Conservation (phyloP, 148 eudicot species). For the Silene uniflora region DNA sequence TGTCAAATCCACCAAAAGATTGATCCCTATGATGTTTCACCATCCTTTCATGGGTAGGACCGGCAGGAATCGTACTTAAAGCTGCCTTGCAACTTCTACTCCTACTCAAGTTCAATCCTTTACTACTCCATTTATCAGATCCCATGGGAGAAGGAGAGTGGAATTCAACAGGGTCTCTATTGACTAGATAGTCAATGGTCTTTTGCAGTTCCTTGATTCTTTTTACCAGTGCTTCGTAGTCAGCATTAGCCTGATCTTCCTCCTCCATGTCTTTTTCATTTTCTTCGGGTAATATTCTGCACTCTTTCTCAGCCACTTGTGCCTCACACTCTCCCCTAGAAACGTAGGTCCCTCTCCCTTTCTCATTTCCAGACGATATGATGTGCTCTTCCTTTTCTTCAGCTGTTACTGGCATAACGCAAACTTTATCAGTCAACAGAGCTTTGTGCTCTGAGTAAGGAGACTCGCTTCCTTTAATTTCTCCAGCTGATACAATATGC, state of each 20-base stretch:
- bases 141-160: conserved; percentile 41
- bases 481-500: neutral
- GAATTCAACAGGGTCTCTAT: conserved; percentile 23
- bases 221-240: conserved; percentile 40
- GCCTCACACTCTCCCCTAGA: too few species aligned
- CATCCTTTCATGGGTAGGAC: conserved; percentile 26
- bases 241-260: conserved; percentile 21
- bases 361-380: too few species aligned
- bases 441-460: neutral
- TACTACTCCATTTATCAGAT: conserved; percentile 28
- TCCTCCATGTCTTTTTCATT: conserved; percentile 21
- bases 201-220: conserved; percentile 51
- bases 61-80: conserved; percentile 19
- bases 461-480: conserved; percentile 1
- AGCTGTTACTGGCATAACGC: neutral
- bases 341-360: too few species aligned
- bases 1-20: conserved; percentile 34
- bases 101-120: conserved; percentile 34
- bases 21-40: conserved; percentile 22
- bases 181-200: conserved; percentile 47
- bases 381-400: neutral
- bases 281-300: conserved; percentile 21
- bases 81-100: conserved; percentile 65
- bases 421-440: neutral
- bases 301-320: neutral